Base-by-base conservation (phyloP, 2,329 filamentous ascomycete genomes). In the Orbilia brochopaga region DNA sequence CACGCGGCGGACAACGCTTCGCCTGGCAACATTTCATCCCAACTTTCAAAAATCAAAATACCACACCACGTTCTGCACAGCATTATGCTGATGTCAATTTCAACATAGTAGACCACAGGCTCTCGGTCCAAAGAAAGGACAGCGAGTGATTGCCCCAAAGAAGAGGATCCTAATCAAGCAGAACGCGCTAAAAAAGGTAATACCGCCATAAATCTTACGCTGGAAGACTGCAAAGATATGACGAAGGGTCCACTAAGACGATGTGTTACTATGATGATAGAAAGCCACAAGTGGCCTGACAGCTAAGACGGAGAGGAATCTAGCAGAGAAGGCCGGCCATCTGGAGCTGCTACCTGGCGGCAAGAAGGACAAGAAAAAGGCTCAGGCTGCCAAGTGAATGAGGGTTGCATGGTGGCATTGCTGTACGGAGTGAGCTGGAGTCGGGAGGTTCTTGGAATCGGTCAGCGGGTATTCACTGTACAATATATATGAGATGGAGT, bases 281-380 rank as follows among this genome's bases (percentile, higher is more conserved):
- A 88, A 89, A 83, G 82, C 86, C 73, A 83, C 86, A 0, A 81
- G 85, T 0, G 87, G 87, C 0, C 79, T 90, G 44, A 84, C 84
- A 2, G 84, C 83, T 0, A 82, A 86, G 80, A 90, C 88, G n/a
- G 88, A 91, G 77, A 84, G 84, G 72, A 84, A 83, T 73, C 81
- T 90, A 8, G 88, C 87, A 11, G 81, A 86, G 73, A 85, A 85
- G 76, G 88, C 87, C 3, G 88, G 88, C 13, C 88, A 91, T 82
- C 77, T 90, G 77, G 88, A 91, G 79, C 77, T 90, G 76, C 78
- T 90, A 76, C 83, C 82, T 65, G 87, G 87, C 1, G 87, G 87
- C 11, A 89, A 88, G 83, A 88, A 85, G 79, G 83, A 85, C 70
- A 82, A 79, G 75, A 81, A 81, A 40, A 48, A 48, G 44, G 44